A percentile compares a stretch with the other conserved stretches of the same genome.
Evolutionary conservation across 495 filamentous ascomycete genomes (phyloP).

Genomic region (Penicillium psychrofluorescens): DNA sequence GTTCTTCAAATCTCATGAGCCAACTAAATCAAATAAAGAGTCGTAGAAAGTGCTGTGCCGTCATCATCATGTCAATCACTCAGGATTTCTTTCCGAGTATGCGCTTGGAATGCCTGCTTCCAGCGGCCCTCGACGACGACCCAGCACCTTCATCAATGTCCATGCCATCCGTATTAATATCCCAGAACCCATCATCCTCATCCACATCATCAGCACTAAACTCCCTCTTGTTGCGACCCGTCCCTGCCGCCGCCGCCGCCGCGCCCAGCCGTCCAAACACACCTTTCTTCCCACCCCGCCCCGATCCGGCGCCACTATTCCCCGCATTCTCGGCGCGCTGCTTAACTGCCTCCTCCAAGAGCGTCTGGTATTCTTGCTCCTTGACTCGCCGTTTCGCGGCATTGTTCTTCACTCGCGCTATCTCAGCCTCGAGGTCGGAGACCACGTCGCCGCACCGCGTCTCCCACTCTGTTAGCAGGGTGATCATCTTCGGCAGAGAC

Average conservation of each 20-base stretch:
- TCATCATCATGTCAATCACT: too few species aligned
- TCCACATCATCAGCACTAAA: constrained; percentile 30
- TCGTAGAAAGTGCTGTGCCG: too few species aligned
- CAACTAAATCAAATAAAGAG: too few species aligned
- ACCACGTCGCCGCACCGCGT: constrained; percentile 68
- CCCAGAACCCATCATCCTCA: constrained; percentile 38
- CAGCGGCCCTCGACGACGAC: constrained; percentile 11
- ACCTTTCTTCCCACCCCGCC: background rate
- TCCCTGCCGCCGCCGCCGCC: background rate
- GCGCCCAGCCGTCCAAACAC: constrained; percentile 12
- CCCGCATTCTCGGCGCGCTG: constrained; percentile 1
- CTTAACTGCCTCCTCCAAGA: constrained; percentile 40
- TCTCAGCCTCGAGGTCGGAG: constrained; percentile 64
- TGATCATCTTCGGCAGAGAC: constrained; percentile 58
- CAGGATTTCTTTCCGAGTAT: constrained; percentile 34
- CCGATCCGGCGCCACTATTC: background rate
- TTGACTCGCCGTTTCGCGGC: constrained; percentile 45
- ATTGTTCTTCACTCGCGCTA: constrained; percentile 47
- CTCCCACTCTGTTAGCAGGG: constrained; percentile 65
- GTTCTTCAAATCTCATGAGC: too few species aligned
- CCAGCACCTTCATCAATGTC: constrained; percentile 38
- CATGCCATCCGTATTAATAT: constrained; percentile 48
- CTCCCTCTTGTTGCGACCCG: constrained; percentile 35
- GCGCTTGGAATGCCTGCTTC: constrained; percentile 31
- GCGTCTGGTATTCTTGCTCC: constrained; percentile 38